A percentile compares a stretch with the other conserved stretches of the same genome.
phyloP scores from a whole-genome alignment of 2,329 filamentous ascomycete species.

The Botryosphaeria dothidea region DNA sequence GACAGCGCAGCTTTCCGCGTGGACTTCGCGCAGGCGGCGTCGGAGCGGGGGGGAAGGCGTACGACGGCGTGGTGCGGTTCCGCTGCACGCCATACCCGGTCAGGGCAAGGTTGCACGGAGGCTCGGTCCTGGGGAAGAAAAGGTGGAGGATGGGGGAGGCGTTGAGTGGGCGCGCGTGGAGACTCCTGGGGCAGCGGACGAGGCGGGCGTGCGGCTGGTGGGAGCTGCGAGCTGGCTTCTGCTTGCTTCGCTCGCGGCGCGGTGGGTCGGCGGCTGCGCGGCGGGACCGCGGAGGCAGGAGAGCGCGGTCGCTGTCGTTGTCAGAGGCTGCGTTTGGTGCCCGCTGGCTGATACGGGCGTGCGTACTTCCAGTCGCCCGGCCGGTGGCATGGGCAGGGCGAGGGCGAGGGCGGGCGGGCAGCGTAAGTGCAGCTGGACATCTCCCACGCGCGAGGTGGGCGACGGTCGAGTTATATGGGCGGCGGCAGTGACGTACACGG shows the following conservation, averaged over 20 bases:
- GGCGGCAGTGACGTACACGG: neutral
- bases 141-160: neutral
- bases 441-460: neutral
- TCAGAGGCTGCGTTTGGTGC: neutral
- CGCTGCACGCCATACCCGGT: conserved; percentile 7
- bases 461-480: neutral
- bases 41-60: neutral
- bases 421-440: neutral
- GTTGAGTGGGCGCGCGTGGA: neutral
- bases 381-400: neutral
- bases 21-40: neutral
- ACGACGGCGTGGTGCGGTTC: conserved; percentile 12
- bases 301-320: neutral
- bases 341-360: neutral
- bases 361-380: conserved; percentile 13
- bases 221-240: neutral
- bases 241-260: neutral
- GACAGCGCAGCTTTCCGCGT: neutral
- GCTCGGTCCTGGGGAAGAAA: conserved; percentile 10
- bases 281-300: neutral
- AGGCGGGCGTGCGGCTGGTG: conserved; percentile 5
- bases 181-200: neutral
- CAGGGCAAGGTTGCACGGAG: neutral
- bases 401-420: neutral
- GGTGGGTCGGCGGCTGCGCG: neutral